Base-by-base conservation (phyloP, 257 asterid genomes). In the Solanum pennellii region DNA sequence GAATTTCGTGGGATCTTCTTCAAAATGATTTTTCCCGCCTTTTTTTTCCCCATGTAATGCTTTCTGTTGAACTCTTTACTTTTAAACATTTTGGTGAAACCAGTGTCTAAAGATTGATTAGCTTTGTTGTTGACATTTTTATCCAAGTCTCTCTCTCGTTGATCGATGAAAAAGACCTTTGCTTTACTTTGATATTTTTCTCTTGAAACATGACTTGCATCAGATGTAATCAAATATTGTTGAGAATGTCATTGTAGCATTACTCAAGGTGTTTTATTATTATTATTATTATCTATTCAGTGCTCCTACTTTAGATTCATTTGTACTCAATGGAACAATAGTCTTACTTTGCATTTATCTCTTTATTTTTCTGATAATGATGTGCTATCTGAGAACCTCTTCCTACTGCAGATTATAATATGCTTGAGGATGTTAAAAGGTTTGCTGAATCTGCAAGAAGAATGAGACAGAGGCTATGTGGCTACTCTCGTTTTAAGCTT, bases 351-450 rank as follows among this genome's bases (percentile, higher is more conserved):
- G 83, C 59, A 41, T 75, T 41, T 41, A 59, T 42, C 33, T 31
- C 21, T 39, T 74, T 74, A 74, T 75, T 21, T 39, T 41, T 75
- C 83, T 75, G 83, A 75, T 75, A 41, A 75, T 41, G 35, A 75
- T 75, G 31, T 75, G 83, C 59, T 41, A 23, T 41, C 25, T 75
- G 82, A 75, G 56, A 39, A 23, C 33, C 33, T 21, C 44, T 23
- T 89, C 42, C 85, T 14, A 87, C 84, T 72, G 62, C 90, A 95
- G 98, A 94, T 89, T 97, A 94, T 87, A 91, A 89, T 83, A 92
- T 95, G 98, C 98, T 95, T 12, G 98, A 97, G 92, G 96, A 93
- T 89, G 99, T 93, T 89, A 97, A 95, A 91, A 91, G 98, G 88
- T 88, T 94, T 88, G 98, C 99, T 31, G 99, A 97, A 47, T 94